These are phyloP conservation scores for Tulasnella sp. DNA, from an alignment of 768 basidiomycete species.

Conservation along the genomic window DNA sequence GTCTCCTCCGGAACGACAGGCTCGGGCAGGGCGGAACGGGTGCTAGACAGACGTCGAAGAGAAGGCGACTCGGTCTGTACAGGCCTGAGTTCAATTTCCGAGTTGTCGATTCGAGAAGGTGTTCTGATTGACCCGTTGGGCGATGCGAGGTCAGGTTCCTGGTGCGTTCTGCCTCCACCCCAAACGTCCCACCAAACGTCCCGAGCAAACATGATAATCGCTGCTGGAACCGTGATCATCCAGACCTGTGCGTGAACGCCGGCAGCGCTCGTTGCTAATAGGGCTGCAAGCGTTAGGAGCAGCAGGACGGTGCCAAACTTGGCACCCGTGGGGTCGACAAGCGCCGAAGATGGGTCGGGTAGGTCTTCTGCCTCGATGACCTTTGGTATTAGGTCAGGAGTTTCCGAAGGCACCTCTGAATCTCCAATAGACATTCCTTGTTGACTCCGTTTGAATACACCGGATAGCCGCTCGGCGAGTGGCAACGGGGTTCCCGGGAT, in stretches of 20 bases:
- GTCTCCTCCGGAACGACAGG: background rate
- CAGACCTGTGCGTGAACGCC: constrained; percentile 21
- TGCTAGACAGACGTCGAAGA: background rate
- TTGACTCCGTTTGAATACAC: background rate
- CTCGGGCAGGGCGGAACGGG: background rate
- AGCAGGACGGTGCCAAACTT: constrained; percentile 29
- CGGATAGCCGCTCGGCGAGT: background rate
- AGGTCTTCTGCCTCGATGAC: background rate
- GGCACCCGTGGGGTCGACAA: constrained; percentile 31
- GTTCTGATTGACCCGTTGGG: background rate
- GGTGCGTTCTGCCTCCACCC: background rate
- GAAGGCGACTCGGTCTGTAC: background rate
- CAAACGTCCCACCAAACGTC: constrained; percentile 25
- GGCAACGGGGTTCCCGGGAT: background rate
- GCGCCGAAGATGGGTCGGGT: constrained; percentile 17
- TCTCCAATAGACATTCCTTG: background rate
- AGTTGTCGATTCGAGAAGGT: background rate
- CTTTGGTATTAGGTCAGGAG: constrained; percentile 12
- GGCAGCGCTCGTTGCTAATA: constrained; percentile 28
- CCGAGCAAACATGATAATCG: constrained; percentile 26
- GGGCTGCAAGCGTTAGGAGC: constrained; percentile 26
- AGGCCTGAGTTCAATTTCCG: constrained; percentile 1
- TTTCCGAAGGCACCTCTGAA: background rate
- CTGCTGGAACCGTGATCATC: constrained; percentile 33
- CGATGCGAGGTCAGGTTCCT: background rate